These are phyloP conservation scores for Striga hermonthica DNA, from an alignment of 305 asterid genomes.

Conservation along the genomic window DNA sequence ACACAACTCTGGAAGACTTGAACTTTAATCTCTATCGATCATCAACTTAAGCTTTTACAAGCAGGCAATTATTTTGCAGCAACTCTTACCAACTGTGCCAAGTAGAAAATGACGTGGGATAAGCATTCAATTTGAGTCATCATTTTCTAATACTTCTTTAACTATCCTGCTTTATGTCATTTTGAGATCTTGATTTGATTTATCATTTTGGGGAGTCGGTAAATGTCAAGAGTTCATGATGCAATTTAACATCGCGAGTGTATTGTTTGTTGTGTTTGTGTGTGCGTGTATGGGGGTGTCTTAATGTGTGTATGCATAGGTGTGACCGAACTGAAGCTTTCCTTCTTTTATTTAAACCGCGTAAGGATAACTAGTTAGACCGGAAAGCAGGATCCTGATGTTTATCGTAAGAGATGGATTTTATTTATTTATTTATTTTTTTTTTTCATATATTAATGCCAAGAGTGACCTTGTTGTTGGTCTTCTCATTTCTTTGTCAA, in stretches of 20 bases:
- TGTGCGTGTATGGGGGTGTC: too few relatives aligned
- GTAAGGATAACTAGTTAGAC: constrained; percentile 15
- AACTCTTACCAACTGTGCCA: neutral
- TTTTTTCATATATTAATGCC: constrained; percentile 11
- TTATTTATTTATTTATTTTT: neutral
- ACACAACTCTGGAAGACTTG: too few relatives aligned
- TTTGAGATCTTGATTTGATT: constrained; percentile 2
- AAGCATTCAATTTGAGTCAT: constrained; percentile 4
- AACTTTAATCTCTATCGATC: too few relatives aligned
- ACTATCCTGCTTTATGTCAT: neutral
- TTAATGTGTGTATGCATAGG: too few relatives aligned
- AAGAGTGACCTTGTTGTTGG: neutral
- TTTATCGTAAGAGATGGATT: too few relatives aligned
- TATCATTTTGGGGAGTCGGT: neutral
- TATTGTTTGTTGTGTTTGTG: too few relatives aligned
- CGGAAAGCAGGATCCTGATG: too few relatives aligned
- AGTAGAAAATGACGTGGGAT: neutral
- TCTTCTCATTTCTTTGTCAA: constrained; percentile 22
- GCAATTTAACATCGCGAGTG: neutral
- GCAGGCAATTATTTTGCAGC: too few relatives aligned
- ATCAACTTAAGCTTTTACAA: too few relatives aligned
- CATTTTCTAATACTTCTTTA: neutral
- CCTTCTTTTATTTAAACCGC: neutral
- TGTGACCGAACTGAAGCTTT: too few relatives aligned
- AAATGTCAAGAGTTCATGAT: neutral